phyloP scores from a whole-genome alignment of 2,329 filamentous ascomycete species.

The Penicillium sp. region DNA sequence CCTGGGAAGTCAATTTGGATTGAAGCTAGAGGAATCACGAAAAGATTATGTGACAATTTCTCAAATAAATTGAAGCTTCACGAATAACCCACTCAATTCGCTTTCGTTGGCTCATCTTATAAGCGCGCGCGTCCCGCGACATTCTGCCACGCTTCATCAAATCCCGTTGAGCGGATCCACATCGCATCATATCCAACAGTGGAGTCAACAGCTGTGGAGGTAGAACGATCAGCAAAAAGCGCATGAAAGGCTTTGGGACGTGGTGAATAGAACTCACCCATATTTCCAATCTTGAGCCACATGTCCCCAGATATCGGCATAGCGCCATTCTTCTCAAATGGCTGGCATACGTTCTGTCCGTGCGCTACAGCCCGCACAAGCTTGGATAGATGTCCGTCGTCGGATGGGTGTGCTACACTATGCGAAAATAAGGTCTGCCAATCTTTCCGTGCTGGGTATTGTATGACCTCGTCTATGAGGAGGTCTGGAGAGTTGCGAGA shows the following conservation, averaged over 20 bases:
- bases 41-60: not conserved
- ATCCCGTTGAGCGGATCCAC: slow-evolving; percentile 45
- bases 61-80: not conserved
- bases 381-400: slow-evolving; percentile 83
- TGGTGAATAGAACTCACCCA: slow-evolving; percentile 34
- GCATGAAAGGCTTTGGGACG: not conserved
- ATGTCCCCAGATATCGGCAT: slow-evolving; percentile 41
- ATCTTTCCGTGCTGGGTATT: slow-evolving; percentile 57
- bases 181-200: slow-evolving; percentile 27
- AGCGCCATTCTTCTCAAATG: slow-evolving; percentile 31
- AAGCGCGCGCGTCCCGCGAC: slow-evolving; percentile 22
- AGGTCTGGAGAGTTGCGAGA: slow-evolving; percentile 65
- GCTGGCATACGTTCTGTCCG: slow-evolving; percentile 54
- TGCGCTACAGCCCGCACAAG: slow-evolving; percentile 68
- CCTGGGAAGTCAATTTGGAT: not conserved
- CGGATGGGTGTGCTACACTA: slow-evolving; percentile 49
- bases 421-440: slow-evolving; percentile 49
- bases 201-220: slow-evolving; percentile 36
- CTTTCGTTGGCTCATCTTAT: slow-evolving; percentile 1
- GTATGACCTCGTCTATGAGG: slow-evolving; percentile 56
- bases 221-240: slow-evolving; percentile 3
- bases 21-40: not conserved
- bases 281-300: slow-evolving; percentile 48
- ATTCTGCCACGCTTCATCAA: slow-evolving; percentile 43
- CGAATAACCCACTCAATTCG: not conserved